These are phyloP conservation scores for Moesziomyces sp. DNA, from an alignment of 1,284 basidiomycete genomes.

Conservation along the genomic window DNA sequence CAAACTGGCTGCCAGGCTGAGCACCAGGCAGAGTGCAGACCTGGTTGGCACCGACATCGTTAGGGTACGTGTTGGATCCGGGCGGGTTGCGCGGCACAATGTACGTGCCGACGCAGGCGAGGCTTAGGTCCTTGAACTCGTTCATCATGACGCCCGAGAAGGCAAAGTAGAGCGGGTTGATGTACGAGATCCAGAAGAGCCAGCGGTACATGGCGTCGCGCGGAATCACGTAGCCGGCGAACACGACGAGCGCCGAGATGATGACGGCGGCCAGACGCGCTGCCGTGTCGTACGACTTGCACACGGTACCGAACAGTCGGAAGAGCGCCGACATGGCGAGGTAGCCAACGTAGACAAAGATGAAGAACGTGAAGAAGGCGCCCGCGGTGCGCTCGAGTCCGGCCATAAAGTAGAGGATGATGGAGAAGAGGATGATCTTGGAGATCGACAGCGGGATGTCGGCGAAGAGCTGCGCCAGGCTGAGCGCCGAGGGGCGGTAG, in stretches of 20 bases:
- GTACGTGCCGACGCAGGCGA: conserved; percentile 48
- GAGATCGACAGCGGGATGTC: conserved; percentile 76
- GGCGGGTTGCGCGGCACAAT: conserved; percentile 50
- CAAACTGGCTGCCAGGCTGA: conserved; percentile 27
- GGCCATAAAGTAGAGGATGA: conserved; percentile 77
- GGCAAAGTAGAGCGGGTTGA: conserved; percentile 71
- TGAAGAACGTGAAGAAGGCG: conserved; percentile 64
- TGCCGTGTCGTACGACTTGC: conserved; percentile 47
- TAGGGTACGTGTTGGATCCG: conserved; percentile 26
- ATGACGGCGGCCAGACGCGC: conserved; percentile 72
- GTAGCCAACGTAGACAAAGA: conserved; percentile 55
- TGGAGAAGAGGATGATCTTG: conserved; percentile 71
- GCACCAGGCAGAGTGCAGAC: conserved; percentile 50
- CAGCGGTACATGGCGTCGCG: conserved; percentile 65
- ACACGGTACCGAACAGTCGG: conserved; percentile 74
- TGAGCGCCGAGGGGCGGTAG: conserved; percentile 69
- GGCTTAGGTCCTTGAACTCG: conserved; percentile 69
- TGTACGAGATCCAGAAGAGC: conserved; percentile 67
- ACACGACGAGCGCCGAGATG: conserved; percentile 74
- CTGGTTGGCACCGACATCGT: conserved; percentile 38
- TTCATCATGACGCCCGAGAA: conserved; percentile 74
- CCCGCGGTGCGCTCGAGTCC: conserved; percentile 71
- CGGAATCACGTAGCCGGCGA: conserved; percentile 79
- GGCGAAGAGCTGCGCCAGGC: conserved; percentile 77
- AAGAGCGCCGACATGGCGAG: conserved; percentile 68